Evolutionary conservation across 345 rosid species (phyloP).

Genomic region (Populus euphratica): DNA sequence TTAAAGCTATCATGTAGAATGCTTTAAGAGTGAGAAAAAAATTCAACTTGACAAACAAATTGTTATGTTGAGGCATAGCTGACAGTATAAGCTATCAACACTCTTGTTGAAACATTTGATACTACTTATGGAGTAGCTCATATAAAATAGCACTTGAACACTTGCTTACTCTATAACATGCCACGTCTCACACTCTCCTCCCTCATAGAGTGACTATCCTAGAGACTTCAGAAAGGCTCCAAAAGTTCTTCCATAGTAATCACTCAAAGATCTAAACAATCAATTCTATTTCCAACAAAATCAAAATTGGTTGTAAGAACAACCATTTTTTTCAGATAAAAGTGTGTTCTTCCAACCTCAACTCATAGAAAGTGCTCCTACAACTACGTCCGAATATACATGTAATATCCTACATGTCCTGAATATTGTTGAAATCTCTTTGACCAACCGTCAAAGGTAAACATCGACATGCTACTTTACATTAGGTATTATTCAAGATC

Average conservation of each 20-base stretch:
- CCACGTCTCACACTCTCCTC: not conserved
- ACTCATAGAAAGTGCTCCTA: no score
- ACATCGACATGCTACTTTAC: no score
- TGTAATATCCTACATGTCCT: no score
- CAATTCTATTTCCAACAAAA: not conserved
- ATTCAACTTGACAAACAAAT: not conserved
- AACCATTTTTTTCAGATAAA: no score
- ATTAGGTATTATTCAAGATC: not conserved
- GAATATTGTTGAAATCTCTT: no score
- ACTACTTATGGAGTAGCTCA: not conserved
- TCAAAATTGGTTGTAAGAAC: not conserved
- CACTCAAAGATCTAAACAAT: not conserved
- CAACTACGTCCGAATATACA: no score
- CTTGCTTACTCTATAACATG: not conserved
- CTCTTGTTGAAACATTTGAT: not conserved
- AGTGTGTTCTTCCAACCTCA: no score
- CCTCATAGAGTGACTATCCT: not conserved
- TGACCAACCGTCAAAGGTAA: no score
- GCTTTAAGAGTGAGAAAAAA: not conserved
- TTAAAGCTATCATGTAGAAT: no score
- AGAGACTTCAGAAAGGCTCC: not conserved
- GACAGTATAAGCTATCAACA: not conserved
- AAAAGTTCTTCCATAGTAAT: not conserved
- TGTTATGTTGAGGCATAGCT: not conserved
- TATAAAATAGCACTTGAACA: no score